Evolutionary conservation across 2,329 filamentous ascomycete genomes (phyloP), one percentile per base, ranked within the genome.

Genomic region (Diplocarpon rosae): DNA sequence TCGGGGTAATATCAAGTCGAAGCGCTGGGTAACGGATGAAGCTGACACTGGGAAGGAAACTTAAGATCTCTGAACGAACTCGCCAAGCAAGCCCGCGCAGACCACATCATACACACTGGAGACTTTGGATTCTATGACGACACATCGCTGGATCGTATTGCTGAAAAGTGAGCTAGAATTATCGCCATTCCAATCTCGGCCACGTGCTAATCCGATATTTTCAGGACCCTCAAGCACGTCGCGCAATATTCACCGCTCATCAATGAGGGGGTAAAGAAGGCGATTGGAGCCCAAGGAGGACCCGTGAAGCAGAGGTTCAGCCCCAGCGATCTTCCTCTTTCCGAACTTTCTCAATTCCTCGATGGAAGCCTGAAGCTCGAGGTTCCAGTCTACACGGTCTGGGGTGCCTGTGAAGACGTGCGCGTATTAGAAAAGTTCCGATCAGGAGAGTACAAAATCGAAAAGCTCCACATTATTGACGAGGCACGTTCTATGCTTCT

Each of bases 111-210:
- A 61, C 92, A 98, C 68, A 98, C 92, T 15, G 92, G 92, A 65
- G 92, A 98, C 66, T 98, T 98, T 64, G 92, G 92, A 52, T 98
- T 98, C 70, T 98, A 98, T 70, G 92, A 98, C 66, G 85, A 94
- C 59, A 86, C 83, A 43, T 98, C 92, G 30, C 72, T 98, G 55
- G 90, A 96, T 61, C 83, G 92, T 61, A 96, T 98, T 69, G 92
- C 92, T 33, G 92, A 98, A 67, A 98, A 98, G 87, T 94, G 69
- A 71, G 80, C 49, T 45, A 10, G 42, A 36, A 39, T 17, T 29
- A 37, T 32, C 17, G 9, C 28, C 34, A 14, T 15, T 43, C 16
- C 45, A 30, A 42, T 11, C 9, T 20, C 45, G 34, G 49, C 50
- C 46, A 50, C 45, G 41, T 55, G 49, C 50, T 56, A 47, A 57